These are phyloP conservation scores for Pelargonium cotyledonis DNA, from an alignment of 441 rosid genomes.

Conservation along the genomic window DNA sequence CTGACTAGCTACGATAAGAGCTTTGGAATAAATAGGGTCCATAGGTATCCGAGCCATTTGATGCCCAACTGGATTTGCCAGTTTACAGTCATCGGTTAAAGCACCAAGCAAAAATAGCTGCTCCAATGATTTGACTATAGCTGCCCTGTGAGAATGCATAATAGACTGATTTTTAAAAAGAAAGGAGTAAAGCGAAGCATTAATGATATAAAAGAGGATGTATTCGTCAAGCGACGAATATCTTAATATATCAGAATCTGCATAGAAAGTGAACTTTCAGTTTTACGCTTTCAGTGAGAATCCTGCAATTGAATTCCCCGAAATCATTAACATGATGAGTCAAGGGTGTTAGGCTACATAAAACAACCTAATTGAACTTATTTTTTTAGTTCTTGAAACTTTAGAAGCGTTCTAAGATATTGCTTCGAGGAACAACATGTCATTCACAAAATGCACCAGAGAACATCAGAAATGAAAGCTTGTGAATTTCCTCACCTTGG, in stretches of 20 bases:
- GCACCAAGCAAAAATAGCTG: conserved; percentile 82
- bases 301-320: too few relatives aligned
- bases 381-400: too few relatives aligned
- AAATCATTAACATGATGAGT: too few relatives aligned
- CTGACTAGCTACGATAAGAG: conserved; percentile 71
- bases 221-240: not conserved
- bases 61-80: conserved; percentile 69
- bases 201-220: not conserved
- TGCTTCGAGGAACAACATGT: not conserved
- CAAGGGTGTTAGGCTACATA: too few relatives aligned
- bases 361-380: too few relatives aligned
- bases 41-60: conserved; percentile 94
- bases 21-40: conserved; percentile 80
- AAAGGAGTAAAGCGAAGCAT: not conserved
- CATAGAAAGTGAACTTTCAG: not conserved
- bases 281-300: too few relatives aligned
- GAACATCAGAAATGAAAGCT: conserved; percentile 8
- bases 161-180: not conserved
- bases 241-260: not conserved
- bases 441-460: not conserved
- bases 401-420: too few relatives aligned
- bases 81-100: conserved; percentile 74
- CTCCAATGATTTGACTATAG: conserved; percentile 76
- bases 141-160: conserved; percentile 46
- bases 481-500: conserved; percentile 45